Evolutionary conservation across 108 stramenopile genomes (phyloP).

Genomic region (Fragilariopsis cylindrus): DNA sequence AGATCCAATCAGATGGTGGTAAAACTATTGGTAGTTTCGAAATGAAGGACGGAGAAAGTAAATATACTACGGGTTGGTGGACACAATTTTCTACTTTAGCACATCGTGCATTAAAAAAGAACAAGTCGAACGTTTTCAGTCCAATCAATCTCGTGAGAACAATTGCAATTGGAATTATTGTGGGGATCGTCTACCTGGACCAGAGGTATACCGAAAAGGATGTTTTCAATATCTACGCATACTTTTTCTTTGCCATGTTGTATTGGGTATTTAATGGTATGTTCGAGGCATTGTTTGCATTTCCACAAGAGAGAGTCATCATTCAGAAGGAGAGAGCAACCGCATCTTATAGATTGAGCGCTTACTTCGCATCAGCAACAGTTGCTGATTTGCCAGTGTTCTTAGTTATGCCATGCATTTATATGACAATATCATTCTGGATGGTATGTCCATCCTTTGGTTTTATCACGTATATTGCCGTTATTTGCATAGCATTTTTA

Average conservation of each 20-base stretch:
- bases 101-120: conserved; percentile 66
- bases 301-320: conserved; percentile 61
- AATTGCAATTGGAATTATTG: conserved; percentile 56
- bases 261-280: conserved; percentile 79
- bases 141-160: conserved; percentile 65
- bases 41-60: conserved; percentile 7
- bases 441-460: conserved; percentile 66
- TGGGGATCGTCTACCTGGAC: conserved; percentile 62
- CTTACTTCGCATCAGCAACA: conserved; percentile 79
- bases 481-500: conserved; percentile 41
- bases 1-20: neutral
- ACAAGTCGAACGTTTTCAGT: conserved; percentile 67
- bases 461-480: conserved; percentile 38
- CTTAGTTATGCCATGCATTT: conserved; percentile 55
- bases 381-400: conserved; percentile 59
- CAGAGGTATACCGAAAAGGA: conserved; percentile 52
- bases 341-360: conserved; percentile 63
- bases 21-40: neutral
- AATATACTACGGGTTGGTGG: conserved; percentile 62
- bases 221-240: conserved; percentile 51
- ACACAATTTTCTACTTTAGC: conserved; percentile 60
- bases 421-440: conserved; percentile 69
- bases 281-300: conserved; percentile 70
- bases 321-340: conserved; percentile 70
- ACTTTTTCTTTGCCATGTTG: conserved; percentile 73